Evolutionary conservation across 1,284 basidiomycete genomes (phyloP).

Genomic region (Cutaneotrichosporon sp.): DNA sequence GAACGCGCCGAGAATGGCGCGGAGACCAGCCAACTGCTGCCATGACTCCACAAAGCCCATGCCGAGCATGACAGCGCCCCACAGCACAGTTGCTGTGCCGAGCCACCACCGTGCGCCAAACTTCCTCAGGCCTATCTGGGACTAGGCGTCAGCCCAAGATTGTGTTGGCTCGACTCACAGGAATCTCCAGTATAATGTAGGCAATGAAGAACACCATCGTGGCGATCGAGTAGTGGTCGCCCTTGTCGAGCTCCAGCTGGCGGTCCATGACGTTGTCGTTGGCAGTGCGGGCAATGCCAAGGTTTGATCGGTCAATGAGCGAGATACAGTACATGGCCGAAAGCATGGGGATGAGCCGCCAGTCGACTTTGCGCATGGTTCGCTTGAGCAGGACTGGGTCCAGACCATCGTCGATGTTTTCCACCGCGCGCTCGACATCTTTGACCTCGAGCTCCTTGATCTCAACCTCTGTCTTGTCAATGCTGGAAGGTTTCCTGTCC

Average conservation of each 20-base stretch:
- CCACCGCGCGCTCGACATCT: too few species aligned
- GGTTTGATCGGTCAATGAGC: slow-evolving; percentile 21
- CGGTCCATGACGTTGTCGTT: slow-evolving; percentile 23
- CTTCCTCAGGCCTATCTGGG: slow-evolving; percentile 23
- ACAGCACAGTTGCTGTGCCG: slow-evolving; percentile 22
- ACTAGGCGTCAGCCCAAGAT: neutral
- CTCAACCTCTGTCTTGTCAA: too few species aligned
- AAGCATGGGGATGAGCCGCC: slow-evolving; percentile 15
- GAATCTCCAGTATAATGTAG: slow-evolving; percentile 17
- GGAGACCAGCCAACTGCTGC: slow-evolving; percentile 19
- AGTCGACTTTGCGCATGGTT: slow-evolving; percentile 18
- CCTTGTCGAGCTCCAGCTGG: slow-evolving; percentile 25
- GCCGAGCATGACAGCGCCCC: slow-evolving; percentile 36
- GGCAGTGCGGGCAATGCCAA: slow-evolving; percentile 18
- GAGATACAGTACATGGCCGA: slow-evolving; percentile 17
- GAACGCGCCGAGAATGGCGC: slow-evolving; percentile 44
- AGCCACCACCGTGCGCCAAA: slow-evolving; percentile 18
- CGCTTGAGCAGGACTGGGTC: slow-evolving; percentile 6
- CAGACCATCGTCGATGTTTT: slow-evolving; percentile 14
- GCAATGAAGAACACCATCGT: slow-evolving; percentile 42
- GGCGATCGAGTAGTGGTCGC: slow-evolving; percentile 44
- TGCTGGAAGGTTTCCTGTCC: too few species aligned
- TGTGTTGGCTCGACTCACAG: neutral
- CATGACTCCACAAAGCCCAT: slow-evolving; percentile 40
- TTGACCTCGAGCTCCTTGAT: too few species aligned